These are phyloP conservation scores for Podospora sp. DNA, from an alignment of 495 filamentous ascomycete genomes.

Conservation along the genomic window DNA sequence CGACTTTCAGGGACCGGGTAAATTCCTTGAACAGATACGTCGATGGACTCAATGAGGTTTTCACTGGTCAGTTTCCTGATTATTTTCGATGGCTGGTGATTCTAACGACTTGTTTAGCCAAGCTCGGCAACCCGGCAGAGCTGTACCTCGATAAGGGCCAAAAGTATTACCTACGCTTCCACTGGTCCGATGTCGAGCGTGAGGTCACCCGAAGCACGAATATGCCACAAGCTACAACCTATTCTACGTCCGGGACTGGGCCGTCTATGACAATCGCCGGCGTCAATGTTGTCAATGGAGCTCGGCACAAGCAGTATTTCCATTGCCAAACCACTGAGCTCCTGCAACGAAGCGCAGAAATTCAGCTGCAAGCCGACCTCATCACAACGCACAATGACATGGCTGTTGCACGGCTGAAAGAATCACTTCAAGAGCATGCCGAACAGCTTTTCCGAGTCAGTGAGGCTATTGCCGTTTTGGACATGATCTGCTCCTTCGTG, in stretches of 20 bases:
- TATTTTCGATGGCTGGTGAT: not conserved
- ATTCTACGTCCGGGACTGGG: not conserved
- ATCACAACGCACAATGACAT: conserved; percentile 76
- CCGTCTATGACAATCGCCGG: conserved; percentile 4
- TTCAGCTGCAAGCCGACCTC: conserved; percentile 71
- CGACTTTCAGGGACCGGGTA: conserved; percentile 6
- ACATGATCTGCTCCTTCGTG: conserved; percentile 86
- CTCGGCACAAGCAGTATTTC: conserved; percentile 68
- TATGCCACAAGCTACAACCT: not conserved
- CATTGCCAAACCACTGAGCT: conserved; percentile 87
- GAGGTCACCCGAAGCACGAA: conserved; percentile 61
- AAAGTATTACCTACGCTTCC: conserved; percentile 78
- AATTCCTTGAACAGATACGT: conserved; percentile 6
- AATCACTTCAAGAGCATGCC: conserved; percentile 66
- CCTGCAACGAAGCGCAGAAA: conserved; percentile 63
- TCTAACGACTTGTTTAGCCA: conserved; percentile 10
- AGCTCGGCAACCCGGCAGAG: conserved; percentile 42
- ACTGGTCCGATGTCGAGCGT: conserved; percentile 63
- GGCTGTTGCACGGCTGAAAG: conserved; percentile 69
- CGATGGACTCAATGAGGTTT: conserved; percentile 5
- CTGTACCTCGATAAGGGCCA: conserved; percentile 75
- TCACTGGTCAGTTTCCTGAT: conserved; percentile 30
- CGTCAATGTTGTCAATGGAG: conserved; percentile 65
- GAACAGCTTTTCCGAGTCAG: conserved; percentile 74
- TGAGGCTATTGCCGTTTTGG: conserved; percentile 85